Percentiles rank a stretch among this genome's conserved stretches.
Evolutionary conservation across 495 filamentous ascomycete species (phyloP).

Genomic region (Annulohypoxylon maeteangense): DNA sequence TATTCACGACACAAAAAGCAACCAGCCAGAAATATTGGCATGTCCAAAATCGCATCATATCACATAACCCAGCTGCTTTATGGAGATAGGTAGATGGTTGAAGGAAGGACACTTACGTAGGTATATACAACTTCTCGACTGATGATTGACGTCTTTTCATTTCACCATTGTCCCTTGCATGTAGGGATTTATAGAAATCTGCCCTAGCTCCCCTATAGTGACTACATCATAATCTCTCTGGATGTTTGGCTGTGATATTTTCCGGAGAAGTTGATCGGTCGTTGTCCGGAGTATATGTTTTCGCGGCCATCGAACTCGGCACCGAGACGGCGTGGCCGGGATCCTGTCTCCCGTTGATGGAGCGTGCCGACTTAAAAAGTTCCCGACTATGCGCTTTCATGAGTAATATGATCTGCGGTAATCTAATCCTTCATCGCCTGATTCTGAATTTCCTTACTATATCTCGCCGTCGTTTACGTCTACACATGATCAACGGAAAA

Average conservation of each 20-base stretch:
- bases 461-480: neutral
- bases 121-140: conserved; percentile 3
- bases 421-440: neutral
- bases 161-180: conserved; percentile 20
- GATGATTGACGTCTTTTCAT: neutral
- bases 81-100: neutral
- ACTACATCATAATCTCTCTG: neutral
- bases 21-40: too few species aligned
- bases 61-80: too few species aligned
- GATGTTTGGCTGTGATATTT: neutral
- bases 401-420: neutral
- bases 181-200: neutral
- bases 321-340: conserved; percentile 9
- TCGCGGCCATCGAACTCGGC: neutral
- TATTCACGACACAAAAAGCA: too few species aligned
- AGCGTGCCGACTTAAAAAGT: neutral
- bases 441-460: neutral
- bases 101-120: conserved; percentile 9
- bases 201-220: neutral
- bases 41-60: too few species aligned
- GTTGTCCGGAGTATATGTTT: conserved; percentile 13
- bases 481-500: neutral
- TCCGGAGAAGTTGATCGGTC: conserved; percentile 3
- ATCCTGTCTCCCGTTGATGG: neutral
- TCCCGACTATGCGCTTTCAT: neutral